These are phyloP conservation scores for Geotrichum bryndzae DNA, from an alignment of 1,139 yeast species.

Conservation along the genomic window DNA sequence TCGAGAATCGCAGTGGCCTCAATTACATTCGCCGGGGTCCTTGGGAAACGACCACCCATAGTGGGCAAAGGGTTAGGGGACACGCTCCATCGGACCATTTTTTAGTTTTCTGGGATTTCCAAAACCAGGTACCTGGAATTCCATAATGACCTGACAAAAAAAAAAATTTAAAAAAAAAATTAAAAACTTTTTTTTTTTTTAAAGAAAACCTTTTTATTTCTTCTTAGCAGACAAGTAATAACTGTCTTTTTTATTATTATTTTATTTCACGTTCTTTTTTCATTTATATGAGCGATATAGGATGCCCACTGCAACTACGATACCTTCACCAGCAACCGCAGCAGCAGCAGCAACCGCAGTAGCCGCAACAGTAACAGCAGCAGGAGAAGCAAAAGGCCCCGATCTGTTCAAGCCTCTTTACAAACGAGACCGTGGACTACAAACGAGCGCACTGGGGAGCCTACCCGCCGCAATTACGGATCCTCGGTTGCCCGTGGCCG, in stretches of 20 bases:
- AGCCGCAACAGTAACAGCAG: background rate
- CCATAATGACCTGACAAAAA: background rate
- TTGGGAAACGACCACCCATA: too few species aligned
- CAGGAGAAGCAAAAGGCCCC: background rate
- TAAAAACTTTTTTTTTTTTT: background rate
- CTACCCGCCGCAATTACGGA: constrained; percentile 10
- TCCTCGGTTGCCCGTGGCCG: background rate
- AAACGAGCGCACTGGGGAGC: background rate
- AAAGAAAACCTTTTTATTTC: background rate
- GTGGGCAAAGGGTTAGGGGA: background rate
- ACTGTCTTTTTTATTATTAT: too few species aligned
- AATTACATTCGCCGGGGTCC: too few species aligned
- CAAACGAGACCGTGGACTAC: constrained; percentile 11
- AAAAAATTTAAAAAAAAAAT: background rate
- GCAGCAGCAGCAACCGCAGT: background rate
- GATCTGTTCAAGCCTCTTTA: constrained; percentile 17
- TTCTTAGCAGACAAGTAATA: background rate
- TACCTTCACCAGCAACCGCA: background rate
- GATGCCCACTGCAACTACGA: background rate
- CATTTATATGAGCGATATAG: background rate
- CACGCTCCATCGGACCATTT: background rate
- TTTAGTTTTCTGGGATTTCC: background rate
- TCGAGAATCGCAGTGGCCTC: too few species aligned
- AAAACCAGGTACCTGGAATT: background rate
- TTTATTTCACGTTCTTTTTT: background rate